Evolutionary conservation across 139 green algal species (phyloP).

Genomic region (Auxenochlorella pyrenoidosa): DNA sequence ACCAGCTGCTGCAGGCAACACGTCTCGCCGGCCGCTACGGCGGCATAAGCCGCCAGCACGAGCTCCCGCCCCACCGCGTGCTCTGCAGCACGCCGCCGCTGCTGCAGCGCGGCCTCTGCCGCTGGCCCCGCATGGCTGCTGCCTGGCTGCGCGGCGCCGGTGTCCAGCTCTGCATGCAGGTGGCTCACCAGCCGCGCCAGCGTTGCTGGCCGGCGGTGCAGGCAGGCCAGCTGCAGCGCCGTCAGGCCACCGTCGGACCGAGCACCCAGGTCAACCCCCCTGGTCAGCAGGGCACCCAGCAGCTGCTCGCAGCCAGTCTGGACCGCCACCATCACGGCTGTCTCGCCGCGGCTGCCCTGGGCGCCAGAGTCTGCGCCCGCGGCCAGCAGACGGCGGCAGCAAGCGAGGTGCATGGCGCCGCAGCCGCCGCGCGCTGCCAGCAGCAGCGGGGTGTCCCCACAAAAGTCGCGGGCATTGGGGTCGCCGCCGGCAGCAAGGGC

Average conservation of each 20-base stretch:
- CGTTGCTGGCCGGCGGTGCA: neutral
- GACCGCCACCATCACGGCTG: slow-evolving; percentile 5
- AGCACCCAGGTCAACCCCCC: neutral
- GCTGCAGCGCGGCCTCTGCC: neutral
- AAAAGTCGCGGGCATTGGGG: neutral
- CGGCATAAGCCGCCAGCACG: slow-evolving; percentile 7
- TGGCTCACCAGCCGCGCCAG: neutral
- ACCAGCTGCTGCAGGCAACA: slow-evolving; percentile 13
- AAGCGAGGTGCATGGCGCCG: neutral
- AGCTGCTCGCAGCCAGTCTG: neutral
- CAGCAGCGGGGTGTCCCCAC: neutral
- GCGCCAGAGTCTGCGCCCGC: neutral
- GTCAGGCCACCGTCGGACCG: neutral
- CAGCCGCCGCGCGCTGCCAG: neutral
- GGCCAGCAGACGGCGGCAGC: neutral
- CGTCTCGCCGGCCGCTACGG: neutral
- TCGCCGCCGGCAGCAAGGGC: neutral
- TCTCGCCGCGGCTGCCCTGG: slow-evolving; percentile 10
- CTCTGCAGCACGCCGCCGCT: neutral
- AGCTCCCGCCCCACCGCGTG: neutral
- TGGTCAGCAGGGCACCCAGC: neutral
- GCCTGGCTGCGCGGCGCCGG: neutral
- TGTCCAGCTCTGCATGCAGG: neutral
- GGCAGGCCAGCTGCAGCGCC: slow-evolving; percentile 5
- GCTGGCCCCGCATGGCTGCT: neutral